These are phyloP conservation scores for Penicillium cosmopolitanum DNA, from an alignment of 495 filamentous ascomycete species.

Conservation along the genomic window DNA sequence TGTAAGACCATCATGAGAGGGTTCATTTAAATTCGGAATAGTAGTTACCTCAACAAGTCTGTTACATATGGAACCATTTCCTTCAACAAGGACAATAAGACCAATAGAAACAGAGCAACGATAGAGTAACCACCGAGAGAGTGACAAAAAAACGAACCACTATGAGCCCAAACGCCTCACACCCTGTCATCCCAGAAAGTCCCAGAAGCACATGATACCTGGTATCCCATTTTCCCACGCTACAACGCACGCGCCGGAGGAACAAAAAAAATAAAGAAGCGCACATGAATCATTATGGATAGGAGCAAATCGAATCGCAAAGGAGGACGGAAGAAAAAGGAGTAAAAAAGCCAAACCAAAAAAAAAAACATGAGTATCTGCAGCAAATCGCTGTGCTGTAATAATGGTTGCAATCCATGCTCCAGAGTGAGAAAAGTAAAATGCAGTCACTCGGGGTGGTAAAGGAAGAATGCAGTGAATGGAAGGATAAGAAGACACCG, in stretches of 20 bases:
- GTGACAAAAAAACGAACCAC: slow-evolving; percentile 3
- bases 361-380: slow-evolving; percentile 1
- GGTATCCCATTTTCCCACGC: not conserved
- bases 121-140: not conserved
- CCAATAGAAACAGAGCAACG: not conserved
- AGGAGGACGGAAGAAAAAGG: not conserved
- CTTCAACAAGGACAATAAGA: not conserved
- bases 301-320: slow-evolving; percentile 8
- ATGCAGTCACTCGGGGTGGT: slow-evolving; percentile 8
- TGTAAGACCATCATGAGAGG: not conserved
- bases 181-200: slow-evolving; percentile 1
- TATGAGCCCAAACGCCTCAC: slow-evolving; percentile 1
- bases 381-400: slow-evolving; percentile 3
- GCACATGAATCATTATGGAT: slow-evolving; percentile 9
- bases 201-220: not conserved
- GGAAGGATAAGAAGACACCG: slow-evolving; percentile 8
- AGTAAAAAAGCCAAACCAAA: slow-evolving; percentile 3
- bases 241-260: slow-evolving; percentile 2
- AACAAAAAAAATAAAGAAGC: slow-evolving; percentile 3
- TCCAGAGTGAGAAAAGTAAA: not conserved
- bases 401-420: not conserved
- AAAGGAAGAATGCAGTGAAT: slow-evolving; percentile 10
- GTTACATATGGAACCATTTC: not conserved
- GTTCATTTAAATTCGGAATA: not conserved
- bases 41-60: not conserved